A percentile compares a stretch with the other conserved stretches of the same genome.
Conservation (phyloP, 2,329 filamentous ascomycete genomes). For the Aspergillus melleus region DNA sequence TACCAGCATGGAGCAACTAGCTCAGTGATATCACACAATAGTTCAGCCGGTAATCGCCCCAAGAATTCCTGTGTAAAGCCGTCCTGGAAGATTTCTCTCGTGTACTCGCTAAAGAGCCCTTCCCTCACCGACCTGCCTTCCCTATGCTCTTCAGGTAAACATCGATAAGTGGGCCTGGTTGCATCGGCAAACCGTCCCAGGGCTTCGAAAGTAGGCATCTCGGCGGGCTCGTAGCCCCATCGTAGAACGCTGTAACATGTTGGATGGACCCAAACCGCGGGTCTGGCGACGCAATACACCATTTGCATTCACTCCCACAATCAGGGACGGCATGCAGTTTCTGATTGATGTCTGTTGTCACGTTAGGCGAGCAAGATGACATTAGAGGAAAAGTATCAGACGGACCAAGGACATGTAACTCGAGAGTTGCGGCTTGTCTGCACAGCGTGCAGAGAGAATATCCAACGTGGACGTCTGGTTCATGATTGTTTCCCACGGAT, state of each 20-base stretch:
- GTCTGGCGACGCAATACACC: not conserved
- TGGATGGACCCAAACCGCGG: conserved; percentile 2
- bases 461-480: not conserved
- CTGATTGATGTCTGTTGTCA: not conserved
- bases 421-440: not conserved
- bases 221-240: not conserved
- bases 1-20: conserved; percentile 1
- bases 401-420: conserved; percentile 2
- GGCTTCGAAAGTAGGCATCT: not conserved
- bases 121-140: not conserved
- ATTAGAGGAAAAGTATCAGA: not conserved
- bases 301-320: not conserved
- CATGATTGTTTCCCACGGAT: too few relatives aligned
- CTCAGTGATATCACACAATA: not conserved
- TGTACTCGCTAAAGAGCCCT: conserved; percentile 2
- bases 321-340: not conserved
- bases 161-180: not conserved
- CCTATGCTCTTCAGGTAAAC: not conserved
- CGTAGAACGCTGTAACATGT: not conserved
- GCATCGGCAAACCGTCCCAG: conserved; percentile 1
- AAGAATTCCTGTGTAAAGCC: conserved; percentile 2
- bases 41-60: not conserved
- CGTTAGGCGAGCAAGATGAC: not conserved
- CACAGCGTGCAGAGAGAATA: conserved; percentile 5
- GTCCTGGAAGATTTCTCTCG: not conserved